phyloP scores from a whole-genome alignment of 106 monocot genomes.

The Vanilla planifolia region DNA sequence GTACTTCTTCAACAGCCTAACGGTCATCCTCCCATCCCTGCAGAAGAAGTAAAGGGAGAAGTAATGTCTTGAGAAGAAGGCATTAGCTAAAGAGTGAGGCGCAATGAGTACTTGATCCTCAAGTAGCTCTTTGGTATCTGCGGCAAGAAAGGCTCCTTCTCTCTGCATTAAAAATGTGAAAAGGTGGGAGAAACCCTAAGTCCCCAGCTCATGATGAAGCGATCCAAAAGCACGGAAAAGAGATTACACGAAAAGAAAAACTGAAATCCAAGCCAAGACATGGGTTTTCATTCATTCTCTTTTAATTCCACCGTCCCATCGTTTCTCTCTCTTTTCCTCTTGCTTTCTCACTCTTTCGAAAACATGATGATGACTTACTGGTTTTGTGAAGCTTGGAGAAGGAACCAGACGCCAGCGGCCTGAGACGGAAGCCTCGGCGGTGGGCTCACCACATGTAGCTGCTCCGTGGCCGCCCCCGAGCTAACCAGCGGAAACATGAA shows the following conservation, averaged over 20 bases:
- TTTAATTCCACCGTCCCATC: too few species aligned
- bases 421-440: slow-evolving; percentile 21
- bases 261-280: too few species aligned
- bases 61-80: not conserved
- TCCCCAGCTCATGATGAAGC: not conserved
- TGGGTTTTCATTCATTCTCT: too few species aligned
- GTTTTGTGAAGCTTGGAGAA: slow-evolving; percentile 33
- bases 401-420: slow-evolving; percentile 42
- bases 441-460: slow-evolving; percentile 18
- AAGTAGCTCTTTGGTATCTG: slow-evolving; percentile 53
- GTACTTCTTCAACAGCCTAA: slow-evolving; percentile 63
- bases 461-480: not conserved
- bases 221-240: not conserved
- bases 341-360: not conserved
- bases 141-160: slow-evolving; percentile 48
- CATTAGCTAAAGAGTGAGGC: too few species aligned
- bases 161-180: slow-evolving; percentile 21
- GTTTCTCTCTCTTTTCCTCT: too few species aligned
- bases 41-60: not conserved
- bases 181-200: slow-evolving; percentile 1
- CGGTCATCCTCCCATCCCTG: slow-evolving; percentile 71
- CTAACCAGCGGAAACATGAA: not conserved
- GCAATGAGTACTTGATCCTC: slow-evolving; percentile 45
- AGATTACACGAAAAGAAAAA: not conserved
- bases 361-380: slow-evolving; percentile 34